Evolutionary conservation across 1,284 basidiomycete species (phyloP), one percentile per base, ranked within the genome.

Genomic region (Ganoderma sp.): DNA sequence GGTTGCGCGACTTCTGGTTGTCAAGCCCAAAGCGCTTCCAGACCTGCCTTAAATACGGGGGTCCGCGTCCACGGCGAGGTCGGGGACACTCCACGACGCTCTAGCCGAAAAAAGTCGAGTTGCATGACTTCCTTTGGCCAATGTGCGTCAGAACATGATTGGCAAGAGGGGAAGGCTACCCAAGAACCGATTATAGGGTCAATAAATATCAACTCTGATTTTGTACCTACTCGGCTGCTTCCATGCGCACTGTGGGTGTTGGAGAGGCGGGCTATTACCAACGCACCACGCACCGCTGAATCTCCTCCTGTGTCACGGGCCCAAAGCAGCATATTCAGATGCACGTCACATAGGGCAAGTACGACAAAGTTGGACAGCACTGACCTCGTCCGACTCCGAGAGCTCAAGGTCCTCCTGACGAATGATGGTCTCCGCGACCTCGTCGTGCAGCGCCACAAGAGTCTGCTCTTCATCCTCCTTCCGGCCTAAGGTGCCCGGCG

Each of bases 1-100:
- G 77, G 25, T 79, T 78, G 60, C 79, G 76, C 5, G 79, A 80
- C 71, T 86, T 87, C 3, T 74, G 43, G 1, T 77, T 76, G 60
- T 80, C 69, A 59, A 75, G 81, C 19, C 66, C 63, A 9, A 67
- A 59, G 62, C 71, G 68, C 8, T 67, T 45, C 37, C 19, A 28
- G 19, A 22, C 25, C 32, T 61, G 12, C 58, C n/a, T 6, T 42
- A 14, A 12, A 60, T 12, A 34, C 39, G 22, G 4, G 39, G 37
- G n/a, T 3, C 39, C 19, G 22, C 39, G 39, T 60, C 22, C 39
- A 41, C 45, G 52, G 61, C 48, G 12, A 25, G 8, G 9, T 7
- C 2, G n/a, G n/a, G n/a, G n/a, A n/a, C n/a, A n/a, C n/a, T n/a
- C n/a, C n/a, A n/a, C n/a, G n/a, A n/a, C n/a, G n/a, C n/a, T n/a